phyloP scores from a whole-genome alignment of 257 asterid species.

The Jacaranda mimosifolia region DNA sequence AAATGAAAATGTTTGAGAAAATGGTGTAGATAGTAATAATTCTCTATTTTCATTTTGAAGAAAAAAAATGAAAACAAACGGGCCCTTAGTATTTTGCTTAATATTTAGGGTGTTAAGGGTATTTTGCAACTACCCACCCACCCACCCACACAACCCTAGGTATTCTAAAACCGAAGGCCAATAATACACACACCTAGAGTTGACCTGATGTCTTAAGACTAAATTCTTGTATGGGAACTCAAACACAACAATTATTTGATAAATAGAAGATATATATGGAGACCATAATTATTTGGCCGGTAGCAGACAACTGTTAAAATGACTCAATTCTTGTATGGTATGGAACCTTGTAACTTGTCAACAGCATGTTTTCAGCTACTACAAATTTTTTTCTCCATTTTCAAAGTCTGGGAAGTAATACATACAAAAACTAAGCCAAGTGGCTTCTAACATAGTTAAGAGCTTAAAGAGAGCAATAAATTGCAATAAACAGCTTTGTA shows the following conservation, averaged over 20 bases:
- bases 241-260: slow-evolving; percentile 10
- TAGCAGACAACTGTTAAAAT: slow-evolving; percentile 23
- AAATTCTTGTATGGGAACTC: slow-evolving; percentile 30
- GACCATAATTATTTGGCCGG: slow-evolving; percentile 44
- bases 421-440: background rate
- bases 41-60: too few species aligned
- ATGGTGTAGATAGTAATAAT: too few species aligned
- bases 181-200: slow-evolving; percentile 8
- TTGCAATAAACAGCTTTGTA: too few species aligned
- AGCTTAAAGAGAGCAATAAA: too few species aligned
- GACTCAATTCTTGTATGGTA: slow-evolving; percentile 4
- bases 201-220: slow-evolving; percentile 33
- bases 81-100: too few species aligned
- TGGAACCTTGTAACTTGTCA: slow-evolving; percentile 11
- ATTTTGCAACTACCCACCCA: too few species aligned
- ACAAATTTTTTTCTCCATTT: background rate
- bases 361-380: slow-evolving; percentile 30
- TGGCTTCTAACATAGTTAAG: slow-evolving; percentile 20
- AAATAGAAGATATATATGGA: slow-evolving; percentile 10
- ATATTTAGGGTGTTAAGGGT: too few species aligned
- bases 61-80: too few species aligned
- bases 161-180: background rate
- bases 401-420: background rate
- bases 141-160: background rate
- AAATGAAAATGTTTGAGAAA: too few species aligned